Conservation (phyloP, 2,329 filamentous ascomycete genomes). For the Sphaerulina musiva region DNA sequence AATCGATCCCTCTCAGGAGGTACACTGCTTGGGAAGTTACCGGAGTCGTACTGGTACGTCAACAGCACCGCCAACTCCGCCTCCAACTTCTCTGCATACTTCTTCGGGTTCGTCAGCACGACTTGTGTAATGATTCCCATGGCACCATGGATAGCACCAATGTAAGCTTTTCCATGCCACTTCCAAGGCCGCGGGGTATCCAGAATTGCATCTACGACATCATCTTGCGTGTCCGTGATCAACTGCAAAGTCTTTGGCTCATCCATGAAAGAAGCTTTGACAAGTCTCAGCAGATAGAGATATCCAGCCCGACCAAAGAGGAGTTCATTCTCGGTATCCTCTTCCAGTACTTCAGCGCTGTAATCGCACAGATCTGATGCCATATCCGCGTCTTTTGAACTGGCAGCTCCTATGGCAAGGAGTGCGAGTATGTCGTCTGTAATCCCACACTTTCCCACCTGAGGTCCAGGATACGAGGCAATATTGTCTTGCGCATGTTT, state of each 20-base stretch:
- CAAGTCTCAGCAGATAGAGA: slow-evolving; percentile 60
- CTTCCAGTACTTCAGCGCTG: slow-evolving; percentile 42
- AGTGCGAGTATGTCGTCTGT: slow-evolving; percentile 47
- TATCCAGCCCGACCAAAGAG: slow-evolving; percentile 62
- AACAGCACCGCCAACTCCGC: slow-evolving; percentile 51
- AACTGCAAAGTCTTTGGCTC: slow-evolving; percentile 47
- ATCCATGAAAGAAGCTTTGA: slow-evolving; percentile 51
- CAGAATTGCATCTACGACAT: slow-evolving; percentile 56
- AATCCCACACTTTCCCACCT: slow-evolving; percentile 43
- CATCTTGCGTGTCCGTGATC: slow-evolving; percentile 48
- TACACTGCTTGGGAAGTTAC: slow-evolving; percentile 57
- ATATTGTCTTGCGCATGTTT: slow-evolving; percentile 46
- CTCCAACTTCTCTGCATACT: slow-evolving; percentile 51
- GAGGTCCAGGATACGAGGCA: slow-evolving; percentile 44
- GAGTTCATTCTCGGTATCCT: slow-evolving; percentile 53
- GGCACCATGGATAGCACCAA: slow-evolving; percentile 61
- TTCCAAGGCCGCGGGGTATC: slow-evolving; percentile 52
- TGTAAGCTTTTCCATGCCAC: slow-evolving; percentile 57
- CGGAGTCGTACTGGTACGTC: slow-evolving; percentile 53
- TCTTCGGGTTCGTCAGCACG: slow-evolving; percentile 51
- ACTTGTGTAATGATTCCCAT: slow-evolving; percentile 67
- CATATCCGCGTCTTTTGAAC: slow-evolving; percentile 45
- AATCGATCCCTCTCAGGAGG: slow-evolving; percentile 45
- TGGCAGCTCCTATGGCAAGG: slow-evolving; percentile 46
- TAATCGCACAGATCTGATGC: slow-evolving; percentile 47